A percentile compares a stretch with the other conserved stretches of the same genome.
Conservation (phyloP, 176 grass and related monocot genomes). For the Avena sativa region DNA sequence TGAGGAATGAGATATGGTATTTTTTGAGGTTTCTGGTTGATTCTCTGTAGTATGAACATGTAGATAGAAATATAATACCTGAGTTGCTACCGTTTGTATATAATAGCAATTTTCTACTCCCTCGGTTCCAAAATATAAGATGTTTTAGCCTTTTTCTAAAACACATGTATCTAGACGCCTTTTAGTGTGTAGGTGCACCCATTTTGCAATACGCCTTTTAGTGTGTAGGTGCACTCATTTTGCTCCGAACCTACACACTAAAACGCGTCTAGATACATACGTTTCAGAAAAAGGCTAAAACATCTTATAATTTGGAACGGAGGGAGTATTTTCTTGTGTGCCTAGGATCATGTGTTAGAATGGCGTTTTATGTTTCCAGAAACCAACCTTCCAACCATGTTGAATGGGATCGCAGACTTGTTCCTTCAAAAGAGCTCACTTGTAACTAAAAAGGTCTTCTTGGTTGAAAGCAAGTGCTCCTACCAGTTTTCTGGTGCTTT, state of each 20-base stretch:
- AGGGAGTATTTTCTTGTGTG: neutral
- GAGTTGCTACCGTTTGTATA: neutral
- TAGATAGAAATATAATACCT: slow-evolving; percentile 11
- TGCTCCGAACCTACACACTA: too few species aligned
- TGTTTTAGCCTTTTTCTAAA: too few species aligned
- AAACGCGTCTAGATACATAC: too few species aligned
- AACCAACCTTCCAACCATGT: neutral
- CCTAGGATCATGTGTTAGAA: neutral
- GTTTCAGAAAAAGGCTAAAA: too few species aligned
- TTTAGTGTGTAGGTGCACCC: too few species aligned
- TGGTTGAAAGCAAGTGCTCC: neutral
- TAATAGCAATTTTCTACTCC: neutral
- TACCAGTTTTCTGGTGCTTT: neutral
- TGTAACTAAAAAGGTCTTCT: neutral
- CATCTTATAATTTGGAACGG: too few species aligned
- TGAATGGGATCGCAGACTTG: neutral
- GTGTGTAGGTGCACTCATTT: too few species aligned
- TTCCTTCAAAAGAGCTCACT: neutral
- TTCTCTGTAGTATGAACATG: neutral
- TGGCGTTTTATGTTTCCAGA: neutral
- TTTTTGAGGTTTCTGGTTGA: slow-evolving; percentile 24
- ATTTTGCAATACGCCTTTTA: too few species aligned
- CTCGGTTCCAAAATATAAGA: too few species aligned
- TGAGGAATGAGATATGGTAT: neutral
- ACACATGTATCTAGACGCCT: too few species aligned